Percentiles rank a stretch among this genome's conserved stretches.
Evolutionary conservation across 306 rosid genomes (phyloP).

Genomic region (Trichosanthes cucumerina): DNA sequence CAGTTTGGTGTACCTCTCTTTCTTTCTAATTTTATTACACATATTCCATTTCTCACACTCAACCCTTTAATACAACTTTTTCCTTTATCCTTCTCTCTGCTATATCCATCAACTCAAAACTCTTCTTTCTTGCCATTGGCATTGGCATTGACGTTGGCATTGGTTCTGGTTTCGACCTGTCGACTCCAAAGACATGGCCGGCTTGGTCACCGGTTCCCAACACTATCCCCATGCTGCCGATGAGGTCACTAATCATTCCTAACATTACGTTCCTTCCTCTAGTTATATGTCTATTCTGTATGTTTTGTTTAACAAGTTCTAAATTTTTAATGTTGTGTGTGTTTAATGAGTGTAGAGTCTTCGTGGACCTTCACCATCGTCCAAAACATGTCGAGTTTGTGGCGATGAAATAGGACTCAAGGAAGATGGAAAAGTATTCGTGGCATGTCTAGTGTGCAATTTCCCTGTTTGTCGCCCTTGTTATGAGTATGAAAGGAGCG

Average conservation of each 20-base stretch:
- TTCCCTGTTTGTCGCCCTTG: slow-evolving; percentile 92
- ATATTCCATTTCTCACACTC: neutral
- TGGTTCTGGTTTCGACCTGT: slow-evolving; percentile 25
- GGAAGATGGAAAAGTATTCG: slow-evolving; percentile 62
- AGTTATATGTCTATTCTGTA: too few species aligned
- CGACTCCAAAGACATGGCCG: slow-evolving; percentile 75
- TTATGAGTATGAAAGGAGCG: slow-evolving; percentile 86
- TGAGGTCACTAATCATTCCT: slow-evolving; percentile 27
- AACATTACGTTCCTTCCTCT: neutral
- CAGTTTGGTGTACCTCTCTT: slow-evolving; percentile 47
- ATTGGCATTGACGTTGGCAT: neutral
- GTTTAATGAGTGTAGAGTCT: neutral
- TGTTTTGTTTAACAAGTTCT: neutral
- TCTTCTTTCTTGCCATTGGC: neutral
- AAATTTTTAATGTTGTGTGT: neutral
- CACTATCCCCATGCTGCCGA: slow-evolving; percentile 23
- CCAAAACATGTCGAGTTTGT: slow-evolving; percentile 62
- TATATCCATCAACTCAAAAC: slow-evolving; percentile 3
- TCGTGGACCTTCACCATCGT: neutral
- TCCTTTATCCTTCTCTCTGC: slow-evolving; percentile 9
- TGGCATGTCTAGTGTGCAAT: slow-evolving; percentile 70
- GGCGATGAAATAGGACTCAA: slow-evolving; percentile 75
- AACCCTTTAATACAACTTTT: slow-evolving; percentile 31
- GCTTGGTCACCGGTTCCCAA: slow-evolving; percentile 49
- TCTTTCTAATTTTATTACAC: slow-evolving; percentile 6